Evolutionary conservation across 345 rosid genomes (phyloP).

Genomic region (Linum lewisii): DNA sequence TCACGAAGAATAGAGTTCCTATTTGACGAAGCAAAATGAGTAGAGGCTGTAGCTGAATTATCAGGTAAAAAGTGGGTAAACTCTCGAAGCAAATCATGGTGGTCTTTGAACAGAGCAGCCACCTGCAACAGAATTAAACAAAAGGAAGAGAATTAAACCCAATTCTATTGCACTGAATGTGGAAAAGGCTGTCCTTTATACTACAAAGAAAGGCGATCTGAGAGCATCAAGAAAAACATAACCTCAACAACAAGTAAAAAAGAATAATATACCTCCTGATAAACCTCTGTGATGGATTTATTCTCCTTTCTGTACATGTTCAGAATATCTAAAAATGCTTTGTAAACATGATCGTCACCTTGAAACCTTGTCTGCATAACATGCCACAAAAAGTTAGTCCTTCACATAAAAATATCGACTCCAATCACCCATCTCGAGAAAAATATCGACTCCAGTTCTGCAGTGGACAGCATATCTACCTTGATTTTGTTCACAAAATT

Average conservation of each 20-base stretch:
- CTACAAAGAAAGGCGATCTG: neutral
- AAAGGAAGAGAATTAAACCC: constrained; percentile 4
- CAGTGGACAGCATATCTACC: constrained; percentile 8
- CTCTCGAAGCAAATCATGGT: constrained; percentile 76
- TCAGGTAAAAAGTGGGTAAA: constrained; percentile 93
- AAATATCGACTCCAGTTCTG: neutral
- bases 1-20: constrained; percentile 51
- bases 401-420: neutral
- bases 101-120: constrained; percentile 74
- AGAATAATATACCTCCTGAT: constrained; percentile 21
- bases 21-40: constrained; percentile 35
- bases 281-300: constrained; percentile 29
- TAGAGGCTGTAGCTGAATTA: constrained; percentile 50
- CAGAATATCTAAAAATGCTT: constrained; percentile 25
- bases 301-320: constrained; percentile 27
- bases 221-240: constrained; percentile 3
- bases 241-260: constrained; percentile 4
- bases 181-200: neutral
- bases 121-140: constrained; percentile 41
- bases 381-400: constrained; percentile 6
- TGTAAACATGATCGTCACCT: constrained; percentile 24
- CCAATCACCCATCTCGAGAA: neutral
- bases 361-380: constrained; percentile 29
- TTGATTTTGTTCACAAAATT: constrained; percentile 30
- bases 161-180: constrained; percentile 2